phyloP scores from a whole-genome alignment of 2,329 filamentous ascomycete genomes.

The Xylaria sp. region DNA sequence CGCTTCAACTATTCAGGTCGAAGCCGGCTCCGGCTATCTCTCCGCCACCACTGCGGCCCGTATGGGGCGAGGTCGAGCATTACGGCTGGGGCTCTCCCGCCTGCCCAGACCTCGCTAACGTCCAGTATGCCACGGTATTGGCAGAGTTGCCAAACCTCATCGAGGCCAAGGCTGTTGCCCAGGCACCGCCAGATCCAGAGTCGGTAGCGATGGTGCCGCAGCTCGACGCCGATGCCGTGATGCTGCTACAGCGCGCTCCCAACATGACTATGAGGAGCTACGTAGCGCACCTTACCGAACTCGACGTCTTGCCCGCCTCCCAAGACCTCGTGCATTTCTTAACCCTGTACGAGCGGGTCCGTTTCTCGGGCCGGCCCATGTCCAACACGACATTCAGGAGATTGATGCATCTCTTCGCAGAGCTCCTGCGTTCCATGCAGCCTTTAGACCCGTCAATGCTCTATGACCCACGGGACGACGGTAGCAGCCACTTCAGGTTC shows the following conservation, averaged over 20 bases:
- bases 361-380: conserved; percentile 79
- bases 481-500: conserved; percentile 40
- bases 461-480: conserved; percentile 46
- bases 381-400: conserved; percentile 76
- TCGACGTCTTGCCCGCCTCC: conserved; percentile 67
- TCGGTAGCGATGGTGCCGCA: conserved; percentile 55
- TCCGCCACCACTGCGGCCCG: conserved; percentile 60
- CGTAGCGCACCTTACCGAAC: conserved; percentile 72
- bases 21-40: conserved; percentile 61
- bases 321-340: conserved; percentile 71
- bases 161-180: conserved; percentile 90
- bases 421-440: conserved; percentile 80
- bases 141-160: conserved; percentile 88
- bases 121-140: conserved; percentile 87
- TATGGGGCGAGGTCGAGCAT: conserved; percentile 89
- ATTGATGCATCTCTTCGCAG: conserved; percentile 87
- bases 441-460: conserved; percentile 68
- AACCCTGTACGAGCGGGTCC: conserved; percentile 80
- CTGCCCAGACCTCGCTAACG: conserved; percentile 76
- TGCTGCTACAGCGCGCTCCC: conserved; percentile 75
- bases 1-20: conserved; percentile 44
- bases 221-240: conserved; percentile 75
- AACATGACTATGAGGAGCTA: conserved; percentile 85
- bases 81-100: conserved; percentile 88
- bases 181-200: conserved; percentile 70